Percentiles rank a stretch among this genome's conserved stretches.
These are phyloP conservation scores for Sugiyamaella lignohabitans DNA, from an alignment of 805 yeast species.

Conservation along the genomic window DNA sequence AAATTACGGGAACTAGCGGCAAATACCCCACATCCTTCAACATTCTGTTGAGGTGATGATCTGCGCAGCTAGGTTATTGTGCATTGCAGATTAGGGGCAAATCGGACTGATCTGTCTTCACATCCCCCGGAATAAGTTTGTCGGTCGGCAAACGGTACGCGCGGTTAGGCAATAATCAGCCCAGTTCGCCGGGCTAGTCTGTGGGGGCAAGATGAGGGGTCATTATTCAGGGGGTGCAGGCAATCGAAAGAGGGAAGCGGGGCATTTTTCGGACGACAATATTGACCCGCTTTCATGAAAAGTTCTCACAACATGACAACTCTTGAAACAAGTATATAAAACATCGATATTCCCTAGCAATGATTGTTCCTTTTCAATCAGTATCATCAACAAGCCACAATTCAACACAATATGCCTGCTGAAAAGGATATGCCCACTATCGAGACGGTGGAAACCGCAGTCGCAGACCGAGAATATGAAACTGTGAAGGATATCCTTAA, in stretches of 20 bases:
- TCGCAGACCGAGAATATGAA: neutral
- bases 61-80: too few species aligned
- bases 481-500: slow-evolving; percentile 8
- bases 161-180: neutral
- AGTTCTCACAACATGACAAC: too few species aligned
- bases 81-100: too few species aligned
- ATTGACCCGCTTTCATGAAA: too few species aligned
- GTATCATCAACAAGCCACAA: neutral
- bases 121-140: too few species aligned
- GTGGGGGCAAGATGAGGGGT: slow-evolving; percentile 36
- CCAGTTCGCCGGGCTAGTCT: neutral
- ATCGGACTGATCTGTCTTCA: too few species aligned
- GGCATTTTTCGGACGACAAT: neutral
- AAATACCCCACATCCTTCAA: too few species aligned
- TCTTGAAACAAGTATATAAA: too few species aligned
- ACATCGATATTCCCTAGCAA: neutral
- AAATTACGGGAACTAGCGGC: too few species aligned
- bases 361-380: neutral
- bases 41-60: too few species aligned
- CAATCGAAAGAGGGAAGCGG: neutral
- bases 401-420: neutral
- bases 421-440: neutral
- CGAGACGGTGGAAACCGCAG: neutral
- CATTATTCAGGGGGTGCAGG: neutral
- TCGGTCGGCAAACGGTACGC: too few species aligned